Evolutionary conservation across 495 filamentous ascomycete genomes (phyloP).

Genomic region (Aspergillus egyptiacus): DNA sequence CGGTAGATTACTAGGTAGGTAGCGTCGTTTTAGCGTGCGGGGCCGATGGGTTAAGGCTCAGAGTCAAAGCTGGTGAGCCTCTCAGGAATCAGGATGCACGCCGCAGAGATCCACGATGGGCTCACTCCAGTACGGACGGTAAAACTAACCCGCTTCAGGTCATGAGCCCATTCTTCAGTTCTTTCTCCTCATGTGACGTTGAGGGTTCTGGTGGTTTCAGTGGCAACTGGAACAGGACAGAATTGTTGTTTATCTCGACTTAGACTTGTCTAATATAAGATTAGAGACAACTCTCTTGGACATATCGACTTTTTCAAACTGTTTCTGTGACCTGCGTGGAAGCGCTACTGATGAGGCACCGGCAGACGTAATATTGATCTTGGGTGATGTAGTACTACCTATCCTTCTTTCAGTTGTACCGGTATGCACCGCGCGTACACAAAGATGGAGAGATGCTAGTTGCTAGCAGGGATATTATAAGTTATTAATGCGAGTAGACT

Average conservation of each 20-base stretch:
- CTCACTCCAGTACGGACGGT: neutral
- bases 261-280: neutral
- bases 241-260: too few relatives aligned
- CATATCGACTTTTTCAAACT: neutral
- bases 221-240: conserved; percentile 2
- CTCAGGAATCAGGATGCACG: conserved; percentile 4
- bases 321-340: neutral
- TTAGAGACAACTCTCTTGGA: neutral
- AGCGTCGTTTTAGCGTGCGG: conserved; percentile 9
- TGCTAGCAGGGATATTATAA: neutral
- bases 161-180: conserved; percentile 3
- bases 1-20: too few relatives aligned
- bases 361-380: too few relatives aligned
- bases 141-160: conserved; percentile 6
- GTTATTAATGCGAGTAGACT: neutral
- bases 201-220: neutral
- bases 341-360: too few relatives aligned
- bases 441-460: neutral
- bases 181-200: conserved; percentile 11
- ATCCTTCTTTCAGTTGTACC: neutral
- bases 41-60: conserved; percentile 4
- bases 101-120: conserved; percentile 2
- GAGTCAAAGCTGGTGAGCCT: conserved; percentile 6
- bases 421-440: neutral
- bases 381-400: too few relatives aligned